These are phyloP conservation scores for Colletotrichum sidae DNA, from an alignment of 2,329 filamentous ascomycete species.

Conservation along the genomic window DNA sequence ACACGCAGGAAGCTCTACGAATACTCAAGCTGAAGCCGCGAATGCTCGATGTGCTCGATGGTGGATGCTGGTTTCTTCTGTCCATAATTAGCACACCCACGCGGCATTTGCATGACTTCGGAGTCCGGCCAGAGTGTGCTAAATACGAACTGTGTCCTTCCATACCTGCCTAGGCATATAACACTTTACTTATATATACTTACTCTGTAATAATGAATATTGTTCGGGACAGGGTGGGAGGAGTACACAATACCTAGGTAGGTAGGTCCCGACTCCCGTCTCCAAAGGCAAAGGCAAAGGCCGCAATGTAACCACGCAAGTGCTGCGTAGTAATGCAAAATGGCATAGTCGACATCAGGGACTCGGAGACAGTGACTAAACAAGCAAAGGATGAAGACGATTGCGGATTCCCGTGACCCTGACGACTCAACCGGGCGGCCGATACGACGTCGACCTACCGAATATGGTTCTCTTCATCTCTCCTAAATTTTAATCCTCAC, in stretches of 20 bases:
- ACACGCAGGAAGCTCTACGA: neutral
- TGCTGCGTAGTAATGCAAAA: too few species aligned
- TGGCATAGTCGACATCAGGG: too few species aligned
- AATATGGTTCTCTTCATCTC: conserved; percentile 29
- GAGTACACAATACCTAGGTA: neutral
- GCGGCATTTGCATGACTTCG: conserved; percentile 21
- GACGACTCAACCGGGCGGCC: conserved; percentile 13
- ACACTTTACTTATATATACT: neutral
- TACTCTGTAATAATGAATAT: neutral
- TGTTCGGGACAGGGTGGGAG: conserved; percentile 14
- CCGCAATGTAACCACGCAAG: too few species aligned
- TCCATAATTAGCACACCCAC: conserved; percentile 26
- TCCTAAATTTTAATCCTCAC: conserved; percentile 26
- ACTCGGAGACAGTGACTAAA: neutral
- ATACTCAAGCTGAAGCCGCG: conserved; percentile 19
- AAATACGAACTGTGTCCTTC: conserved; percentile 1
- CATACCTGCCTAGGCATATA: neutral
- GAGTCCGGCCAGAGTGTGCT: conserved; percentile 24
- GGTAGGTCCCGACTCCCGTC: too few species aligned
- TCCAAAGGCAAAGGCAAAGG: too few species aligned
- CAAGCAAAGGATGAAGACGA: conserved; percentile 9
- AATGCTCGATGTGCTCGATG: neutral
- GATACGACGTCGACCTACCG: conserved; percentile 23
- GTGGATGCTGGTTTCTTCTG: too few species aligned
- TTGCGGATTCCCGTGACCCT: conserved; percentile 7